Base-by-base conservation (phyloP, 805 yeast species). In the Yarrowia sp. region DNA sequence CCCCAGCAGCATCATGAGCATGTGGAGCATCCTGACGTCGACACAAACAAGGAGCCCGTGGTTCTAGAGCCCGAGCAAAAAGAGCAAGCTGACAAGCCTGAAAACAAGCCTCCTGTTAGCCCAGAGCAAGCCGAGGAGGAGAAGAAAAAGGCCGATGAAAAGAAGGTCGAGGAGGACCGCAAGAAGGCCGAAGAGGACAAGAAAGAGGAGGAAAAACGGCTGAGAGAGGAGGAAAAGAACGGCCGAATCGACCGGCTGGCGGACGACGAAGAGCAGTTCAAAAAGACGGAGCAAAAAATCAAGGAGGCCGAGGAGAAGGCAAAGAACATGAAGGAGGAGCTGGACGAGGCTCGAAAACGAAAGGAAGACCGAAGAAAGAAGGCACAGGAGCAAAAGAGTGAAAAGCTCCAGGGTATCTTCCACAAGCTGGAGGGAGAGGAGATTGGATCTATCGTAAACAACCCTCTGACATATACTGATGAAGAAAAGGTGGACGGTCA, bases 51-150 rank as follows among this genome's bases (percentile, higher is more conserved):
- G 36, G 12, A 17, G 33, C 60, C 53, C 15, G 39, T 33, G 24
- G 30, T 13, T 12, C 14, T 9, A 20, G 33, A 36, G 33, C 70
- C 33, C 14, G 20, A 30, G 17, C 70, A 73, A 67, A 73, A 4
- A 24, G 30, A 72, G 49, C 72, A 72, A 9, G 73, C 70, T 19
- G 70, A 72, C 66, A 73, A 72, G 50, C 72, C 72, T 9, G 73
- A 72, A 19, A 68, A 74, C 43, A 74, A 36, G 17, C 47, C 60
- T n/a, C 39, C 33, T 9, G 13, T 3, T 24, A 24, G 17, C 13
- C 20, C 64, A 6, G 50, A 42, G 20, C 17, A 42, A 19, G n/a
- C 30, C 3, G 64, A 58, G 42, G 42, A 43, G 33, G 65, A 44
- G 12, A 19, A 43, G 24, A 58, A 58, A 15, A 39, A 55, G 46